These are phyloP conservation scores for Suillus alpinus DNA, from an alignment of 768 basidiomycete species.

Conservation along the genomic window DNA sequence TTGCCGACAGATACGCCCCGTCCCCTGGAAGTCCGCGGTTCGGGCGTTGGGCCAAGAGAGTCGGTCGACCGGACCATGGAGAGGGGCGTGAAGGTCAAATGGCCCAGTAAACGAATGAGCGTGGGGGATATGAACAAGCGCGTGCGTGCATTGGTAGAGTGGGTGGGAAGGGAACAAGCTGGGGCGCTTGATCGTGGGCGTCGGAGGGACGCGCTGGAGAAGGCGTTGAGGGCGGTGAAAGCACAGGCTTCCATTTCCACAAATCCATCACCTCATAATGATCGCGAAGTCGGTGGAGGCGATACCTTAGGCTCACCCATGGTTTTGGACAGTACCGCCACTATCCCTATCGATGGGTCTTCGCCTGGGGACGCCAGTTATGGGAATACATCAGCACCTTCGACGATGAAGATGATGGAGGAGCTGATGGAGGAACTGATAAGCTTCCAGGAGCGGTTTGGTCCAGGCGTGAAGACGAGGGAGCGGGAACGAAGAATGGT, in stretches of 20 bases:
- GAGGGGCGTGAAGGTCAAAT: slow-evolving; percentile 84
- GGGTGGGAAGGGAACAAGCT: slow-evolving; percentile 88
- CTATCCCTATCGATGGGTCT: slow-evolving; percentile 15
- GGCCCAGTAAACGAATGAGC: slow-evolving; percentile 92
- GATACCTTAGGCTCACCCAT: slow-evolving; percentile 28
- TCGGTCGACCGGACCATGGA: slow-evolving; percentile 63
- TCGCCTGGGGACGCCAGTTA: neutral
- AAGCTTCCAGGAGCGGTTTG: slow-evolving; percentile 84
- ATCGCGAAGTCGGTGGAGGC: slow-evolving; percentile 13
- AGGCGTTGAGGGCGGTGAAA: slow-evolving; percentile 36
- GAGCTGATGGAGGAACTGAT: slow-evolving; percentile 89
- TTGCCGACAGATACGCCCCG: slow-evolving; percentile 74
- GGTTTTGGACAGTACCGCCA: slow-evolving; percentile 28
- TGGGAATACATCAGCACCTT: slow-evolving; percentile 13
- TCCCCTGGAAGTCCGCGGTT: slow-evolving; percentile 66
- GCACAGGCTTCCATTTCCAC: slow-evolving; percentile 6
- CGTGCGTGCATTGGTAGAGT: slow-evolving; percentile 85
- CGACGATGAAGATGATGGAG: slow-evolving; percentile 84
- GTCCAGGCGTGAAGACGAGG: slow-evolving; percentile 50
- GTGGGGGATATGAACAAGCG: slow-evolving; percentile 98
- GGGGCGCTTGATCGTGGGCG: slow-evolving; percentile 68
- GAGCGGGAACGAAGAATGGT: slow-evolving; percentile 51
- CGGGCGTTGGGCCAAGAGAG: slow-evolving; percentile 44
- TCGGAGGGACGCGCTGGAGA: slow-evolving; percentile 65
- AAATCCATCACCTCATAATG: slow-evolving; percentile 11